Percentiles rank a stretch among this genome's conserved stretches.
Evolutionary conservation across 495 filamentous ascomycete species (phyloP).

Genomic region (Tuber umbilicatum): DNA sequence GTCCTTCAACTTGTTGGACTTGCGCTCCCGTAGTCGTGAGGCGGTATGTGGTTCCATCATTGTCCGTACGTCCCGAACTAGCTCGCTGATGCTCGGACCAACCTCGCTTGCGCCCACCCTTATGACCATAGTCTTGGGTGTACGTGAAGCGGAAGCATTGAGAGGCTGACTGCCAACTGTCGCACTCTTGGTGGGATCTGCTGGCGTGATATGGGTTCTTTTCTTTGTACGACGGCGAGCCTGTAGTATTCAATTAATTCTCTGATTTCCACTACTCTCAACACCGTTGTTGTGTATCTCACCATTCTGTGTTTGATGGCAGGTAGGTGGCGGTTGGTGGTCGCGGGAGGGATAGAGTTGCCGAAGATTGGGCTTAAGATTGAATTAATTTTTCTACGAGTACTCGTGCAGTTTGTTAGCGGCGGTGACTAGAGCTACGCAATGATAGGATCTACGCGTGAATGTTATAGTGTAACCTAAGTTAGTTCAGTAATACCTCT

Average conservation of each 20-base stretch:
- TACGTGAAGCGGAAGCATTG: conserved; percentile 52
- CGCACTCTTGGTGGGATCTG: conserved; percentile 54
- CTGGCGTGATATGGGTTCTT: conserved; percentile 63
- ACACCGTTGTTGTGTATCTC: background rate
- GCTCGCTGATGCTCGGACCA: conserved; percentile 79
- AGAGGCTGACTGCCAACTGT: conserved; percentile 39
- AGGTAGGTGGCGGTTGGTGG: background rate
- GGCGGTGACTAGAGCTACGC: conserved; percentile 28
- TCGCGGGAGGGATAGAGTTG: background rate
- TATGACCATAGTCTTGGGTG: conserved; percentile 97
- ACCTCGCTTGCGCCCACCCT: conserved; percentile 91
- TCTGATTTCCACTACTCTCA: background rate
- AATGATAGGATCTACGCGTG: conserved; percentile 22
- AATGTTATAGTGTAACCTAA: background rate
- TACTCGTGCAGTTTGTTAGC: conserved; percentile 2
- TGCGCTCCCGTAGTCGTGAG: conserved; percentile 75
- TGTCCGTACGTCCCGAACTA: conserved; percentile 80
- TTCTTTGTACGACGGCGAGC: conserved; percentile 79
- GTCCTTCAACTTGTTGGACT: conserved; percentile 81
- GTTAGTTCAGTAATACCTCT: background rate
- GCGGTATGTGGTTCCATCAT: conserved; percentile 98
- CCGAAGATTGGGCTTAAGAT: conserved; percentile 7
- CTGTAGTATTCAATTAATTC: conserved; percentile 50
- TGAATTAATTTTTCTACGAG: conserved; percentile 15
- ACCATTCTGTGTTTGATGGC: conserved; percentile 4